Evolutionary conservation across 2,329 filamentous ascomycete species (phyloP), one percentile per base, ranked within the genome.

Genomic region (Ambrosiella xylebori): DNA sequence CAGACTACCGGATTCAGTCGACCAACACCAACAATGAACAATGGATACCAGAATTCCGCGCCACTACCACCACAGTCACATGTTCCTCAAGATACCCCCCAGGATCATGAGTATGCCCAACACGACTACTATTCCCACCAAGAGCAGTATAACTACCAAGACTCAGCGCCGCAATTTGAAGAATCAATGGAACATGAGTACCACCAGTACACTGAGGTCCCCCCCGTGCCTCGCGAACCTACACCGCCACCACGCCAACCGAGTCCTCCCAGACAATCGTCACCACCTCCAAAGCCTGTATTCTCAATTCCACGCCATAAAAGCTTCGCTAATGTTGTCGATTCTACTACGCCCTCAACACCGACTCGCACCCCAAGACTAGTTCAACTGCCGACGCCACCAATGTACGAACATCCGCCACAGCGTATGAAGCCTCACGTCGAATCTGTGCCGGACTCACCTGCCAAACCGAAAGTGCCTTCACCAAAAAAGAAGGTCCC

Each of bases 61-160:
- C 64, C 62, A 65, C 40, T 65, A 65, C 40, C 65, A 66, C 44
- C 66, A 66, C 19, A 72, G 67, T 60, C 35, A 37, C 13, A 53
- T 53, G 51, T 17, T 39, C 15, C 57, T n/a, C 49, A 45, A 11
- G 38, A 52, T n/a, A 17, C 27, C 11, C 54, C 53, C 13, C 55
- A 37, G 63, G 68, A 47, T 65, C 12, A 53, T 40, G 13, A 37
- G 15, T 53, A 53, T 38, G 5, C 36, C 40, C 57, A 39, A 41
- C 70, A 9, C 71, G 68, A 2, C 70, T 69, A 9, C 70, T 68
- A 5, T 70, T 70, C 36, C 68, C 69, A 55, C 64, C 63, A 40
- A 64, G 66, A 12, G 65, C 69, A 4, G 69, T 68, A 7, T 69
- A 70, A 38, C 69, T 70, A 54, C 65, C 62, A 17, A n/a, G 35